Conservation (phyloP, 2,329 filamentous ascomycete species). For the Fusarium armeniacum region DNA sequence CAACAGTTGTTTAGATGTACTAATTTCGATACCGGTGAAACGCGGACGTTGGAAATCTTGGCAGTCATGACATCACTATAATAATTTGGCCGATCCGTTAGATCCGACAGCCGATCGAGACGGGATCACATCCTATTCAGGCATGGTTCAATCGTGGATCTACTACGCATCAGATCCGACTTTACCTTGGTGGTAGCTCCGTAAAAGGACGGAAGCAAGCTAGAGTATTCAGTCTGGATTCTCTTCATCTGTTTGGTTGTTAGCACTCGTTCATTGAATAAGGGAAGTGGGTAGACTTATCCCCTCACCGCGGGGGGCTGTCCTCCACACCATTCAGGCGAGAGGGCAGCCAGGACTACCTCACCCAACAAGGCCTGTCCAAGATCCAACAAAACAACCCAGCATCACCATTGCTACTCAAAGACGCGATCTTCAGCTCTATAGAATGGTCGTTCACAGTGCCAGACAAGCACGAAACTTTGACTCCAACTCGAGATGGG, state of each 20-base stretch:
- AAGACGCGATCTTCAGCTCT: constrained; percentile 10
- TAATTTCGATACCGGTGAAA: constrained; percentile 9
- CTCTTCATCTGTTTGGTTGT: constrained; percentile 46
- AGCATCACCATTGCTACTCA: constrained; percentile 34
- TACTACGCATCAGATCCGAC: neutral
- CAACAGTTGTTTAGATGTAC: neutral
- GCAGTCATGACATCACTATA: constrained; percentile 37
- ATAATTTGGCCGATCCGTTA: constrained; percentile 16
- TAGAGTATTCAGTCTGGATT: neutral
- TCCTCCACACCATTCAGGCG: constrained; percentile 65
- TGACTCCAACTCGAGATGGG: constrained; percentile 95
- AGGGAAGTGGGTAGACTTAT: constrained; percentile 61
- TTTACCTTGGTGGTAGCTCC: neutral
- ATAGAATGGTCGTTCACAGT: constrained; percentile 36
- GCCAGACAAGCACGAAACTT: constrained; percentile 90
- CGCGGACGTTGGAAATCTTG: constrained; percentile 11
- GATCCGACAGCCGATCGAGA: constrained; percentile 16
- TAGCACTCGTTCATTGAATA: constrained; percentile 42
- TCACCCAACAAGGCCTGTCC: constrained; percentile 48
- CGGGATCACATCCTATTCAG: constrained; percentile 15
- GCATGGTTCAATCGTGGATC: neutral
- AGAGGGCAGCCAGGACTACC: constrained; percentile 65
- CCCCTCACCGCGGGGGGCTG: constrained; percentile 62
- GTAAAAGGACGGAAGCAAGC: neutral
- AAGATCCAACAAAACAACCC: constrained; percentile 44